Base-by-base conservation (phyloP, 371 early-diverging fungal species). In the Rhizopus arrhizus region DNA sequence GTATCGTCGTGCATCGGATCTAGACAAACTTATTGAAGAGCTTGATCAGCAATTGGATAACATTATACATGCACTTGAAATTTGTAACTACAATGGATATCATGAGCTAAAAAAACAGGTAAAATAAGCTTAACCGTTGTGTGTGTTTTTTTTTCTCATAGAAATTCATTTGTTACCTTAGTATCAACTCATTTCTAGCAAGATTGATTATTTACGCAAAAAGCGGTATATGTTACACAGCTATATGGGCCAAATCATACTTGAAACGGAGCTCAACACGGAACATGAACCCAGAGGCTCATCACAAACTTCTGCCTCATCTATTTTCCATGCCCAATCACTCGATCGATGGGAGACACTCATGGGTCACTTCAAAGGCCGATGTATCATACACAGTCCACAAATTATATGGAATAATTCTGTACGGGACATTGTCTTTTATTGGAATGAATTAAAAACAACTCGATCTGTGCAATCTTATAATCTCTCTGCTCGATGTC, bases 401-500 rank as follows among this genome's bases (percentile, higher is more conserved):
- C 64, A 73, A 33, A 61, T 70, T 29, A 58, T 75, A 10, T 75
- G 65, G 68, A 75, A 73, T 38, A 70, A 64, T 28, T 59, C 70
- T 31, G 53, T 75, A 4, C 59, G 68, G 7, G 73, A 73, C 29
- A 43, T 65, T 2, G 7, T 73, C 2, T 60, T 60, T 31, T 51
- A 62, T 36, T 68, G 61, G 36, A 49, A 49, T 43, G 61, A 70
- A 2, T 47, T 70, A 0, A 48, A 63, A 9, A 50, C 36, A 5
- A 55, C 60, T 36, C 51, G 67, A 0, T 52, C 56, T 9, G 61
- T 65, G 2, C 58, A 53, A 34, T 42, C 40, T 3, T 73, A 67
- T 43, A 69, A 75, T 50, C 48, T 73, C 12, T 66, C 73, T 33
- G 59, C 48, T 45, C 61, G 65, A 9, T 74, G 68, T 5, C 59